phyloP scores from a whole-genome alignment of 306 rosid genomes.

The Hippophae rhamnoides region DNA sequence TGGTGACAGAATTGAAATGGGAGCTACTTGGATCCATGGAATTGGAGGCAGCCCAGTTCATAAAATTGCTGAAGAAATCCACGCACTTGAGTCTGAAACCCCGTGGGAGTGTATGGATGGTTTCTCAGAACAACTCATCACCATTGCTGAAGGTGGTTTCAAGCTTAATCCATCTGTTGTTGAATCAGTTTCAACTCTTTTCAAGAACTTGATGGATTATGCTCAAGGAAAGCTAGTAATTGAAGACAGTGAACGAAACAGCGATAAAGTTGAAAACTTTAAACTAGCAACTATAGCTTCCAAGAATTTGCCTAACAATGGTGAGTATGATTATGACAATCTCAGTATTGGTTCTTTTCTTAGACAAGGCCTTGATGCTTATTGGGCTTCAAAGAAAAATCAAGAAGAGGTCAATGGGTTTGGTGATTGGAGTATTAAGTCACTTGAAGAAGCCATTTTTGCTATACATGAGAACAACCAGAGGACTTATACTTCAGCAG shows the following conservation, averaged over 20 bases:
- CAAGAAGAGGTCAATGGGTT: slow-evolving; percentile 33
- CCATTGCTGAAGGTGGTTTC: slow-evolving; percentile 77
- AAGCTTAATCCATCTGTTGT: slow-evolving; percentile 35
- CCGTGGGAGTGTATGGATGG: slow-evolving; percentile 99
- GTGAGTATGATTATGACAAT: slow-evolving; percentile 16
- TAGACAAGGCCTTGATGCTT: slow-evolving; percentile 49
- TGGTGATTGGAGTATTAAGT: slow-evolving; percentile 53
- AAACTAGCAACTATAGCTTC: slow-evolving; percentile 30
- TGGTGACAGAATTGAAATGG: slow-evolving; percentile 89
- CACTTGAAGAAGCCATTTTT: slow-evolving; percentile 61
- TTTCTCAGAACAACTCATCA: slow-evolving; percentile 37
- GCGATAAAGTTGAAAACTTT: slow-evolving; percentile 12
- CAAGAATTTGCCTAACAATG: slow-evolving; percentile 14
- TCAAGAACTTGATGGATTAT: slow-evolving; percentile 60
- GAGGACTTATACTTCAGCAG: slow-evolving; percentile 88
- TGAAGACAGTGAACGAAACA: slow-evolving; percentile 17
- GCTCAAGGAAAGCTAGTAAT: slow-evolving; percentile 43
- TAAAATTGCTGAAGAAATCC: slow-evolving; percentile 56
- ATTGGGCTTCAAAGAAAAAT: slow-evolving; percentile 35
- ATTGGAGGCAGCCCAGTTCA: slow-evolving; percentile 81
- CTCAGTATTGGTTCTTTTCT: slow-evolving; percentile 66
- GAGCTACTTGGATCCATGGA: slow-evolving; percentile 99
- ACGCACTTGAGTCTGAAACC: slow-evolving; percentile 59
- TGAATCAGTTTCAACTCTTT: slow-evolving; percentile 52
- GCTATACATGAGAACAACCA: slow-evolving; percentile 65